Base-by-base conservation (phyloP, 345 rosid species). In the Draba incana region DNA sequence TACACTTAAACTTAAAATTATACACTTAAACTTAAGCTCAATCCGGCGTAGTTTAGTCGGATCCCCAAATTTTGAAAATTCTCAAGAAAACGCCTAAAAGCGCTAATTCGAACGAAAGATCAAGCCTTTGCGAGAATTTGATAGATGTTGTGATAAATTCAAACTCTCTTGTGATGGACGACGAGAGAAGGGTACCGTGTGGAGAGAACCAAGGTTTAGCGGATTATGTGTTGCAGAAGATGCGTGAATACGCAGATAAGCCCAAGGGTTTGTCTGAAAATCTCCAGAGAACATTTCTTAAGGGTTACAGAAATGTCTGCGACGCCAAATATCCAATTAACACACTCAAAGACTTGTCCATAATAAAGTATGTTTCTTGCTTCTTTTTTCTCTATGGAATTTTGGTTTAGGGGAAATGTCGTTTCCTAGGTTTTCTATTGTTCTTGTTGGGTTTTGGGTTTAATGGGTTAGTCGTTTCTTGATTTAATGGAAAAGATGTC, bases 251-350 rank as follows among this genome's bases (percentile, higher is more conserved):
- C 69, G 81, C 86, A 4, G 82, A 83, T 39, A 76, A 64, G 60
- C 92, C 96, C 2, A 84, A 85, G 75, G 96, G 96, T 55, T 64
- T 94, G 57, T 79, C 90, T 3, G 95, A 88, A 61, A 88, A 88
- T 70, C 9, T 65, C 5, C 89, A 85, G 39, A 68, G 25, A 73
- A 88, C 85, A 43, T 85, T 94, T 43, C 43, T 81, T 10, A 88
- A 82, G 77, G 96, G 90, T 14, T 83, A 79, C 62, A 68, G 23
- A 69, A 85, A 75, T 31, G 69, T 87, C 10, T 91, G 94, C 73
- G 76, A 68, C 11, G 62, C 90, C 31, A 79, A 79, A 61, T 65
- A 55, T 57, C 84, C 91, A 15, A 84, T 88, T 57, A 62, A 60
- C 56, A 80, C 88, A 16, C 89, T 91, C 79, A 94, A 86, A 75